These are phyloP conservation scores for Herpetospermum pedunculosum DNA, from an alignment of 306 rosid genomes.

Conservation along the genomic window DNA sequence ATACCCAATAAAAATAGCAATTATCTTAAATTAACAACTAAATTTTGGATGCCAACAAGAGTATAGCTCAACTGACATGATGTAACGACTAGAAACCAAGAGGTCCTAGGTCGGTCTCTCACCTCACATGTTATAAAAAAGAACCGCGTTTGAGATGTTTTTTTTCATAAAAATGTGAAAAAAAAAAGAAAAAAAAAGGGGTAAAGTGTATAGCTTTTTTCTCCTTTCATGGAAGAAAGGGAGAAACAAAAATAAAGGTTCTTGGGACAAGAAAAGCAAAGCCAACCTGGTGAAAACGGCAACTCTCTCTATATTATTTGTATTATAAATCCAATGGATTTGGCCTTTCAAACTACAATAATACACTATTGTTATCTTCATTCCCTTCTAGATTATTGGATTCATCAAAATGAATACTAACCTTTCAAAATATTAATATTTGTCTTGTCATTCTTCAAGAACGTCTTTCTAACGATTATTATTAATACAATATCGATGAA, in stretches of 20 bases:
- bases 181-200: neutral
- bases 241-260: neutral
- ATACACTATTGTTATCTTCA: neutral
- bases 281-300: constrained; percentile 12
- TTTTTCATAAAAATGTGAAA: no score
- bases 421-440: neutral
- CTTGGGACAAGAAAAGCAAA: neutral
- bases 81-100: no score
- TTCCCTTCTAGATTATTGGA: neutral
- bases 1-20: neutral
- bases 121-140: no score
- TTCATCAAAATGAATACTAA: neutral
- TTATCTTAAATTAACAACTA: no score
- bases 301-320: neutral
- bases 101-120: no score
- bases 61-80: no score
- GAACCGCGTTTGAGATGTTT: no score
- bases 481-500: no score
- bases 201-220: neutral
- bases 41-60: no score
- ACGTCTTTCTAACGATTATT: no score
- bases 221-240: neutral
- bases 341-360: constrained; percentile 4
- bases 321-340: constrained; percentile 2
- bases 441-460: neutral